Conservation (phyloP, 441 rosid species). For the Breynia disticha region DNA sequence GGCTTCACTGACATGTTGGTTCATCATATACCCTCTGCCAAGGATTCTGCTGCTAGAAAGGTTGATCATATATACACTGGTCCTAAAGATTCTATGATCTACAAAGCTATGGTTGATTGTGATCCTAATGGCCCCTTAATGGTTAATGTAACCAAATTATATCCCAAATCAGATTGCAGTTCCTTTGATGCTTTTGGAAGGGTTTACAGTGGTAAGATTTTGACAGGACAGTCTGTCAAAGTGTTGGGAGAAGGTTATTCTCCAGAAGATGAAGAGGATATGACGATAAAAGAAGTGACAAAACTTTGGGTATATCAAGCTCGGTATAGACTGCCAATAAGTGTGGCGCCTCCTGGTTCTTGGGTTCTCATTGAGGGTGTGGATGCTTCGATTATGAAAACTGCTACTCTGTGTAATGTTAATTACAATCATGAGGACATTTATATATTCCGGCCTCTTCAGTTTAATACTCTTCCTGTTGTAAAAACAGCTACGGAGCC, state of each 20-base stretch:
- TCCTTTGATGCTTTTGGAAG: slow-evolving; percentile 96
- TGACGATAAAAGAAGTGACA: slow-evolving; percentile 91
- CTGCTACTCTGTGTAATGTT: slow-evolving; percentile 79
- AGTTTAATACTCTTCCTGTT: slow-evolving; percentile 90
- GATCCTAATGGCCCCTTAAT: slow-evolving; percentile 85
- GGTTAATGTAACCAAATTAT: slow-evolving; percentile 90
- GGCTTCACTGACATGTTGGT: slow-evolving; percentile 98
- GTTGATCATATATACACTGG: slow-evolving; percentile 78
- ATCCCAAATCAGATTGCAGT: slow-evolving; percentile 96
- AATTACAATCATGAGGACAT: slow-evolving; percentile 65
- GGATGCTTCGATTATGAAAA: slow-evolving; percentile 95
- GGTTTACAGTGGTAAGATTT: slow-evolving; percentile 80
- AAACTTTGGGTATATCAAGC: slow-evolving; percentile 95
- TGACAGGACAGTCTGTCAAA: slow-evolving; percentile 86
- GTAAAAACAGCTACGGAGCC: slow-evolving; percentile 99
- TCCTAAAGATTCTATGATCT: slow-evolving; percentile 57
- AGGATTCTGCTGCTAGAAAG: slow-evolving; percentile 72
- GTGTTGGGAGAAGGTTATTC: slow-evolving; percentile 96
- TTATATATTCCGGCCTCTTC: slow-evolving; percentile 78
- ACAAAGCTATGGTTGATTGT: slow-evolving; percentile 76
- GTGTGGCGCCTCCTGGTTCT: slow-evolving; percentile 96
- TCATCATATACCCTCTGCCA: slow-evolving; percentile 89
- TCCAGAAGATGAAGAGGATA: slow-evolving; percentile 95
- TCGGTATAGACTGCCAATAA: slow-evolving; percentile 80
- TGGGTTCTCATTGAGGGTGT: slow-evolving; percentile 98